phyloP scores from a whole-genome alignment of 163 green algal species.

The Scenedesmus sp. region DNA sequence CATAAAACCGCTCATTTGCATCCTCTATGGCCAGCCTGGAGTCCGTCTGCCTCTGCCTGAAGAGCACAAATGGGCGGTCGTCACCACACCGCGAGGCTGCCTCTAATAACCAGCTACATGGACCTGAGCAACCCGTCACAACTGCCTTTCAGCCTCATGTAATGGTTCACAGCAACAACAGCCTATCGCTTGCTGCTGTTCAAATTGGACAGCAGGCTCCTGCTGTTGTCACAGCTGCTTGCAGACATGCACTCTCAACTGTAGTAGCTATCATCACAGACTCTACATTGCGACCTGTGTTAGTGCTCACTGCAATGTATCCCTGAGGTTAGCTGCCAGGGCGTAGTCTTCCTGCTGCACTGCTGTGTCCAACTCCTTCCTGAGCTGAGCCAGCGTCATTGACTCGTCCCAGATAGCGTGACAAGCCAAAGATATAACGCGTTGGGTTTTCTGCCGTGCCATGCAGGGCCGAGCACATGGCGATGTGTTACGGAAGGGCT shows the following conservation, averaged over 20 bases:
- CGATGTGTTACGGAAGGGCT: background rate
- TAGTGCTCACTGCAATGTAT: slow-evolving; percentile 77
- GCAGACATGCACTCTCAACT: background rate
- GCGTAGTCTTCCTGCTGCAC: slow-evolving; percentile 85
- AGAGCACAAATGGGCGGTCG: background rate
- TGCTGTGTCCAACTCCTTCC: slow-evolving; percentile 72
- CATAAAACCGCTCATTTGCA: slow-evolving; percentile 90
- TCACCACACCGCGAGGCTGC: background rate
- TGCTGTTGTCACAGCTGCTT: slow-evolving; percentile 17
- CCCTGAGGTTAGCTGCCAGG: slow-evolving; percentile 78
- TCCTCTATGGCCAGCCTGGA: slow-evolving; percentile 82
- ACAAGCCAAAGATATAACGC: background rate
- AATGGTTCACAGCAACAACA: background rate
- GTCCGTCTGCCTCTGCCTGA: slow-evolving; percentile 71
- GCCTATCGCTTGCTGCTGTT: background rate
- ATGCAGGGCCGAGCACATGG: background rate
- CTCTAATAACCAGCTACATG: background rate
- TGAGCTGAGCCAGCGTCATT: slow-evolving; percentile 64
- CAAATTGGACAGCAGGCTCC: background rate
- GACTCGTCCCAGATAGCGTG: slow-evolving; percentile 57
- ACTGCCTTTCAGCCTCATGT: background rate
- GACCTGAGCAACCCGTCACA: too few species aligned
- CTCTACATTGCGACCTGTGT: background rate
- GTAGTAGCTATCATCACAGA: too few species aligned
- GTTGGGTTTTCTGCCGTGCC: background rate